phyloP scores from a whole-genome alignment of 495 filamentous ascomycete genomes.

The Staphylotrichum tortipilum region DNA sequence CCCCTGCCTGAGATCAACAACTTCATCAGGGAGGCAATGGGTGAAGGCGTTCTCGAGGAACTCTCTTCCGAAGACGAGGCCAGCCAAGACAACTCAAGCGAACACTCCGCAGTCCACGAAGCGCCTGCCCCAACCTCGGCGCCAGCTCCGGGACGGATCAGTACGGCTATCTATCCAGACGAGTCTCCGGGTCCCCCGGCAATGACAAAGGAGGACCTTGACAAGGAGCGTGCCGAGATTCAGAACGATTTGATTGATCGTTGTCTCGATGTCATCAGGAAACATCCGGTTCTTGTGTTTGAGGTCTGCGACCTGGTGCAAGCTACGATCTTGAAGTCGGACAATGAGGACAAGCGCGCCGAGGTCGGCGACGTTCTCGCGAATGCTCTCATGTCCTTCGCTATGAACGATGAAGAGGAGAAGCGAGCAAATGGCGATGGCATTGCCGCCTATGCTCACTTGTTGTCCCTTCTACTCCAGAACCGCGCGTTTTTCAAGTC shows the following conservation, averaged over 20 bases:
- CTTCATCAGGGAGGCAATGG: slow-evolving; percentile 12
- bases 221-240: slow-evolving; percentile 63
- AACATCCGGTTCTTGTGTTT: slow-evolving; percentile 81
- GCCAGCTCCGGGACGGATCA: slow-evolving; percentile 3
- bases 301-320: slow-evolving; percentile 81
- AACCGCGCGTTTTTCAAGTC: slow-evolving; percentile 71
- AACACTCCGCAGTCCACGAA: slow-evolving; percentile 9
- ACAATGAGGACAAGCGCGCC: slow-evolving; percentile 52
- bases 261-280: slow-evolving; percentile 79
- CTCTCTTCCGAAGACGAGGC: slow-evolving; percentile 17
- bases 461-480: slow-evolving; percentile 81
- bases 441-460: slow-evolving; percentile 86
- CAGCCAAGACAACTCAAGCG: slow-evolving; percentile 13
- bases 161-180: not conserved
- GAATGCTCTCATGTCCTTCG: slow-evolving; percentile 77
- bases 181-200: not conserved
- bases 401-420: slow-evolving; percentile 67
- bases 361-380: slow-evolving; percentile 78
- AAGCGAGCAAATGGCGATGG: slow-evolving; percentile 51
- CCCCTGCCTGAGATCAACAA: slow-evolving; percentile 11
- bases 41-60: slow-evolving; percentile 15
- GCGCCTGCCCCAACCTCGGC: not conserved
- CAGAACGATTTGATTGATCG: slow-evolving; percentile 76
- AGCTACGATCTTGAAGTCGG: slow-evolving; percentile 61
- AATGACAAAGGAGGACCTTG: slow-evolving; percentile 71